Evolutionary conservation across 179 eudicot genomes (phyloP), one percentile per base, ranked within the genome.

Genomic region (Gypsophila paniculata): DNA sequence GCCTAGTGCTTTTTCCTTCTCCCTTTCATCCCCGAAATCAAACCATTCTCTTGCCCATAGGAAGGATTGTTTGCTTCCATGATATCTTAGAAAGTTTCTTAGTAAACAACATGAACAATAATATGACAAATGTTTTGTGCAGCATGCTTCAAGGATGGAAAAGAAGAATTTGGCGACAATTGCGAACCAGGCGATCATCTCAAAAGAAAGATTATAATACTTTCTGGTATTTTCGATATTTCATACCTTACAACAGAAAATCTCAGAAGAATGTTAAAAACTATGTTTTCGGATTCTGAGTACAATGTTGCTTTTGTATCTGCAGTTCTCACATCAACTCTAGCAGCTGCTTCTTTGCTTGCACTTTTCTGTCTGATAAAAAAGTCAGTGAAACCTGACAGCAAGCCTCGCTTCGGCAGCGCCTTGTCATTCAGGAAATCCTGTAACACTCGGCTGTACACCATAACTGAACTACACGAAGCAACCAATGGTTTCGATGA

Each of bases 121-220:
- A 39, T 39, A 39, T 39, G 44, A 6, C 44, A 6, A 39, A 39
- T 39, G 8, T 39, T 46, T 46, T 46, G 38, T 61, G 58, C 78
- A 87, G 95, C 90, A 23, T 87, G 93, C 80, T 75, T 85, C 74
- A 84, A 77, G 76, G 85, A 89, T 73, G 91, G 92, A 72, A 79
- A 74, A 72, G 87, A 85, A 76, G 79, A 76, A 64, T 76, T 72
- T 55, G 88, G 84, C 55, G 48, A 74, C 36, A 86, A 83, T 10
- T 85, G 97, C 65, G 80, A 81, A 69, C 38, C 67, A 34, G 81
- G 49, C 54, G 78, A 74, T 70, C 81, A 73, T 58, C 65, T 42
- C 44, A 76, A 79, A 60, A 81, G 61, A 59, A 85, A 79, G 73
- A 73, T 74, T 46, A 72, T 84, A 76, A 71, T 88, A 75, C 65